phyloP scores from a whole-genome alignment of 2,329 filamentous ascomycete species.

The Clonostachys byssicola region DNA sequence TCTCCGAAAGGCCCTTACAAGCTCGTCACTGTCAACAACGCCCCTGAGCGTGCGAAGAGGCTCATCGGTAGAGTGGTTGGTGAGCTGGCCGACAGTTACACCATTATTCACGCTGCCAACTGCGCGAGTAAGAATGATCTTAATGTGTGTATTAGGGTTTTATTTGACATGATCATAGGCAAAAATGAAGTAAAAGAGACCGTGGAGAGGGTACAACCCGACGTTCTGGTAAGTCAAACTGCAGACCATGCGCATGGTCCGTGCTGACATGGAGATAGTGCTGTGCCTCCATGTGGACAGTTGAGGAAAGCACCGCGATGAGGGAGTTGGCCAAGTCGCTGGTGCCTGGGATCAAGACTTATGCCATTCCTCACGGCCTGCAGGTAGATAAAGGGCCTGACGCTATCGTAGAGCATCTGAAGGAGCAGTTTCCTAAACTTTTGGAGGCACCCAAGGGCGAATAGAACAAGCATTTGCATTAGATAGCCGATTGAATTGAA shows the following conservation, averaged over 20 bases:
- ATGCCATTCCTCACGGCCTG: slow-evolving; percentile 48
- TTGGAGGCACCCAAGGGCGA: slow-evolving; percentile 5
- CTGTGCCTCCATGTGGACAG: slow-evolving; percentile 51
- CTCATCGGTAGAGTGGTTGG: slow-evolving; percentile 59
- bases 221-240: slow-evolving; percentile 16
- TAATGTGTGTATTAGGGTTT: not conserved
- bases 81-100: slow-evolving; percentile 58
- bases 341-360: slow-evolving; percentile 41
- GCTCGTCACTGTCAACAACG: slow-evolving; percentile 65
- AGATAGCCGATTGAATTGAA: not conserved
- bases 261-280: slow-evolving; percentile 34
- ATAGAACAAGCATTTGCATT: not conserved
- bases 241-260: not conserved
- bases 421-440: slow-evolving; percentile 29
- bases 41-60: slow-evolving; percentile 58
- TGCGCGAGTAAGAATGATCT: slow-evolving; percentile 45
- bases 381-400: slow-evolving; percentile 49
- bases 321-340: slow-evolving; percentile 34
- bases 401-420: slow-evolving; percentile 48
- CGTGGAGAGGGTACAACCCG: slow-evolving; percentile 30
- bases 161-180: slow-evolving; percentile 18
- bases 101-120: slow-evolving; percentile 59
- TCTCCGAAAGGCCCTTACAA: slow-evolving; percentile 51
- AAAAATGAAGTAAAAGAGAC: slow-evolving; percentile 52
- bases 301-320: slow-evolving; percentile 41